These are phyloP conservation scores for Metarhizium brunneum DNA, from an alignment of 2,329 filamentous ascomycete genomes.

Conservation along the genomic window DNA sequence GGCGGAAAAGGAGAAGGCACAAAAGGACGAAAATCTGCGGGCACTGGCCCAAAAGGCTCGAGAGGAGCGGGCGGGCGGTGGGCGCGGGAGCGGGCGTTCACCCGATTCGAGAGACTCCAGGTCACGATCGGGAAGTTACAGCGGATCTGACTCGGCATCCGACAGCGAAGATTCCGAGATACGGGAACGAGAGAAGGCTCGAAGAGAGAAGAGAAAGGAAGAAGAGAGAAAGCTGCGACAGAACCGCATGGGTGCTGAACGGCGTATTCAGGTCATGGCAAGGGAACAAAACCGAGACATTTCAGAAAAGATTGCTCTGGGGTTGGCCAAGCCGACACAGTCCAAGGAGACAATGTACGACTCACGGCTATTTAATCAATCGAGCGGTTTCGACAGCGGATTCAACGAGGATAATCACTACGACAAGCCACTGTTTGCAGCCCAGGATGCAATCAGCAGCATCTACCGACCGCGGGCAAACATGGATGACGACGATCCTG, in stretches of 20 bases:
- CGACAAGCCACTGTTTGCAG: slow-evolving; percentile 93
- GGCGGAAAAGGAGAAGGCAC: slow-evolving; percentile 90
- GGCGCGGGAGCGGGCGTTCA: slow-evolving; percentile 31
- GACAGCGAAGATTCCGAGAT: slow-evolving; percentile 59
- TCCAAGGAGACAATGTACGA: slow-evolving; percentile 95
- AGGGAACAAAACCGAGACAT: slow-evolving; percentile 95
- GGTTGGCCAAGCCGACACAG: slow-evolving; percentile 88
- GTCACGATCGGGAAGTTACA: slow-evolving; percentile 38
- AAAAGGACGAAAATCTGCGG: slow-evolving; percentile 88
- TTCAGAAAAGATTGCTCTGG: slow-evolving; percentile 90
- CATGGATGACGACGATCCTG: slow-evolving; percentile 69
- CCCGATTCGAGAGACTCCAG: slow-evolving; percentile 29
- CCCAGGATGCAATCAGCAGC: slow-evolving; percentile 86
- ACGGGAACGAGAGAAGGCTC: slow-evolving; percentile 65
- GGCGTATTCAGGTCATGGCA: slow-evolving; percentile 84
- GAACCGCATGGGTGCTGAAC: slow-evolving; percentile 90
- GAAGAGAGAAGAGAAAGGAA: slow-evolving; percentile 70
- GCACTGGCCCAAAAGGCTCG: slow-evolving; percentile 84
- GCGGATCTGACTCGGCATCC: slow-evolving; percentile 38
- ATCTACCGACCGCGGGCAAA: slow-evolving; percentile 80
- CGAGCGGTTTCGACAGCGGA: slow-evolving; percentile 78
- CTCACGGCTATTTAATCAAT: slow-evolving; percentile 88
- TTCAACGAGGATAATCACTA: slow-evolving; percentile 98
- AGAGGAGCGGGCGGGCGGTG: slow-evolving; percentile 59
- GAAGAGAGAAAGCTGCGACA: slow-evolving; percentile 86